A percentile compares a stretch with the other conserved stretches of the same genome.
Conservation (phyloP, 306 rosid genomes). For the Datisca glomerata region DNA sequence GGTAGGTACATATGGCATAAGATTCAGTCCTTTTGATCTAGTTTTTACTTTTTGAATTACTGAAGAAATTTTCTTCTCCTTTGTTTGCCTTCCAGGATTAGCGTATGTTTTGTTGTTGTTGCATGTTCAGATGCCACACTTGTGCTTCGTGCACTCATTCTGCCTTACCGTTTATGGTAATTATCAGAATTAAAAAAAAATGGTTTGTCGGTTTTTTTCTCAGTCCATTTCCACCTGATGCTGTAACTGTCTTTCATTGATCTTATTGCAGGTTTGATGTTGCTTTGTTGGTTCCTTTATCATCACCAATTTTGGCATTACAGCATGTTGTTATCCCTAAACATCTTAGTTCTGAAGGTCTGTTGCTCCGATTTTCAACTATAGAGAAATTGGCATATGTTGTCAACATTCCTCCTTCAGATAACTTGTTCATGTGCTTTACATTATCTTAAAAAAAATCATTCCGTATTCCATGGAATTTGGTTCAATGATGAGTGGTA, state of each 20-base stretch:
- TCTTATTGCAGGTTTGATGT: slow-evolving; percentile 65
- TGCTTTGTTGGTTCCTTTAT: slow-evolving; percentile 53
- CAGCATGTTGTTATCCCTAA: slow-evolving; percentile 60
- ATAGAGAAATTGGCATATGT: too few relatives aligned
- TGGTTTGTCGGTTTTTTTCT: slow-evolving; percentile 1
- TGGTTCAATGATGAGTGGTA: too few relatives aligned
- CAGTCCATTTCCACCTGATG: neutral
- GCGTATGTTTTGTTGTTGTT: slow-evolving; percentile 75
- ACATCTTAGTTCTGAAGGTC: slow-evolving; percentile 39
- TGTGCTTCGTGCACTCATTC: slow-evolving; percentile 58
- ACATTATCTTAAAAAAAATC: too few relatives aligned
- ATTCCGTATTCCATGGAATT: too few relatives aligned
- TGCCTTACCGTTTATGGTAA: slow-evolving; percentile 89
- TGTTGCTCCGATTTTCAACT: slow-evolving; percentile 15
- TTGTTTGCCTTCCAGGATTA: slow-evolving; percentile 48
- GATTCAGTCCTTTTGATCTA: slow-evolving; percentile 11
- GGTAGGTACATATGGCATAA: slow-evolving; percentile 31
- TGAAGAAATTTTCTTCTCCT: slow-evolving; percentile 1
- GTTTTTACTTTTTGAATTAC: slow-evolving; percentile 8
- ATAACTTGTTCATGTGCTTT: too few relatives aligned
- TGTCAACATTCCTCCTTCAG: too few relatives aligned
- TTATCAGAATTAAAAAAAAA: too few relatives aligned
- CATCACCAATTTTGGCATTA: slow-evolving; percentile 80
- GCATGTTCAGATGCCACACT: slow-evolving; percentile 95
- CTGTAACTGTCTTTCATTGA: neutral